Percentiles rank a stretch among this genome's conserved stretches.
phyloP scores from a whole-genome alignment of 495 filamentous ascomycete genomes.

The Penicillium mononematosum region DNA sequence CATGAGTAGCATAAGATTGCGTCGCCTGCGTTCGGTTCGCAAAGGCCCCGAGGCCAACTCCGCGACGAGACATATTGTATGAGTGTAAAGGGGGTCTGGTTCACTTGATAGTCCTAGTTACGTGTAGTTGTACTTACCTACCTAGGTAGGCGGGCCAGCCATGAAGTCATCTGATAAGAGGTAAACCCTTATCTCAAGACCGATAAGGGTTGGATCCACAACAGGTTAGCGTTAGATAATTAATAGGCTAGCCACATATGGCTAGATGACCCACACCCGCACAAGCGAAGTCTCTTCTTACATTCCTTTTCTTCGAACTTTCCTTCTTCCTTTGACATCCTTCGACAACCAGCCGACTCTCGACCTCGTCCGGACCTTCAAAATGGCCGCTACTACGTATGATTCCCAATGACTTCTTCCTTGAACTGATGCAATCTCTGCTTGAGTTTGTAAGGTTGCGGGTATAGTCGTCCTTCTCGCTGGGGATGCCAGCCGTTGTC shows the following conservation, averaged over 20 bases:
- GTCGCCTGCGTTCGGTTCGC: constrained; percentile 76
- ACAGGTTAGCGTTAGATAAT: constrained; percentile 11
- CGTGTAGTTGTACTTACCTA: not conserved
- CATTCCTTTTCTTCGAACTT: constrained; percentile 29
- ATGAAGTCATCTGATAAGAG: constrained; percentile 4
- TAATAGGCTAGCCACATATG: constrained; percentile 18
- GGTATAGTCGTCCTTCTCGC: constrained; percentile 79
- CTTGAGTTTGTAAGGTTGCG: constrained; percentile 53
- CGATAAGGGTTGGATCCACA: constrained; percentile 31
- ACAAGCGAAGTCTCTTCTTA: constrained; percentile 38
- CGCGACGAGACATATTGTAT: constrained; percentile 52
- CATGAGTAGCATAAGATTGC: constrained; percentile 85
- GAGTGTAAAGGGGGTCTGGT: not conserved
- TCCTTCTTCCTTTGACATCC: constrained; percentile 34
- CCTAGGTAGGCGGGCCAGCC: not conserved
- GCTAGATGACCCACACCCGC: constrained; percentile 31
- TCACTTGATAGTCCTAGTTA: not conserved
- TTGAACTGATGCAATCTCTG: constrained; percentile 40
- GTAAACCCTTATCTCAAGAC: not conserved
- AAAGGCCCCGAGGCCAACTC: constrained; percentile 90
- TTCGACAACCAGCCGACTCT: constrained; percentile 43
- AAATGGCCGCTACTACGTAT: constrained; percentile 63
- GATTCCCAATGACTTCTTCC: constrained; percentile 43
- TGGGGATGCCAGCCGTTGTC: constrained; percentile 52
- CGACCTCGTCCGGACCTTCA: constrained; percentile 44